Evolutionary conservation across 192 early-diverging fungal species (phyloP).

Genomic region (Coemansia sp.): DNA sequence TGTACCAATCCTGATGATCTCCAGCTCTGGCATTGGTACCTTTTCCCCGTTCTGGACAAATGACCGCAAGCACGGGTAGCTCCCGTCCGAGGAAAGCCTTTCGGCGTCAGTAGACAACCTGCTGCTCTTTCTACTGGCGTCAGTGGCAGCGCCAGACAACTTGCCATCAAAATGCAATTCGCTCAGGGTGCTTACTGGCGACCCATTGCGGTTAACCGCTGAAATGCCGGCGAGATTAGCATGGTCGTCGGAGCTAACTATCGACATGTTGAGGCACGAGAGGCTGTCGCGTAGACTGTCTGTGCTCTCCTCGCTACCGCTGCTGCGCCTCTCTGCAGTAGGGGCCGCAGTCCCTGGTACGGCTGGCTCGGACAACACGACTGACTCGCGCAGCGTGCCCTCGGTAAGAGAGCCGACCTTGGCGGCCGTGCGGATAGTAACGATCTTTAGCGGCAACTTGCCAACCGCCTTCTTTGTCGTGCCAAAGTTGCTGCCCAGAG

Average conservation of each 20-base stretch:
- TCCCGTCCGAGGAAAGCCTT: not conserved
- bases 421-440: slow-evolving; percentile 29
- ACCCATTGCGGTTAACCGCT: slow-evolving; percentile 20
- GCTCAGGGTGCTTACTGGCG: slow-evolving; percentile 46
- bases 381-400: not conserved
- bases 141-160: not conserved
- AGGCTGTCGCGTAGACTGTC: slow-evolving; percentile 40
- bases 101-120: slow-evolving; percentile 2
- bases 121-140: slow-evolving; percentile 1
- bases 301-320: slow-evolving; percentile 16
- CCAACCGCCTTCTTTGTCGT: slow-evolving; percentile 27
- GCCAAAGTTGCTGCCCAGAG: slow-evolving; percentile 50
- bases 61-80: slow-evolving; percentile 43
- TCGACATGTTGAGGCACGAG: slow-evolving; percentile 45
- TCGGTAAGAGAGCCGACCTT: slow-evolving; percentile 12
- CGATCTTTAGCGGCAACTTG: slow-evolving; percentile 45
- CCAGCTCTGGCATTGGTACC: slow-evolving; percentile 44
- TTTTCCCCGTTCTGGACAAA: slow-evolving; percentile 49
- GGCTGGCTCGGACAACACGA: not conserved
- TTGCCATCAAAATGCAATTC: slow-evolving; percentile 37
- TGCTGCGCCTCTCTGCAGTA: not conserved
- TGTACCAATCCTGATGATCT: slow-evolving; percentile 44
- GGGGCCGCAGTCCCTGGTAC: slow-evolving; percentile 3
- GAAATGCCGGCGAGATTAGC: not conserved
- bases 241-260: slow-evolving; percentile 30